Percentiles rank a stretch among this genome's conserved stretches.
Conservation (phyloP, 2,329 filamentous ascomycete genomes). For the Parastagonospora nodorum region DNA sequence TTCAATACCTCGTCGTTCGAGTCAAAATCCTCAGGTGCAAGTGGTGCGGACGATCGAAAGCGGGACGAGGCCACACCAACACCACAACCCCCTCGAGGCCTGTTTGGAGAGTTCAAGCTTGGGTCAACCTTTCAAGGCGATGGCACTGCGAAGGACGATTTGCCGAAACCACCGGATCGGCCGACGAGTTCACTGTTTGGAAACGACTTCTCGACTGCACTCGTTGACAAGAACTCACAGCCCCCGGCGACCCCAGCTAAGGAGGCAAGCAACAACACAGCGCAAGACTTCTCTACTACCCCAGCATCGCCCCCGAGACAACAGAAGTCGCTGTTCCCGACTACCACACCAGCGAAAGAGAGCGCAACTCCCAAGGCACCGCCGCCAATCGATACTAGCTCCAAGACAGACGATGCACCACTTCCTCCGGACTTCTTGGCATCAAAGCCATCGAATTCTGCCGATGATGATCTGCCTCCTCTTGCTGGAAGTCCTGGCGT, state of each 20-base stretch:
- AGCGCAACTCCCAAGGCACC: slow-evolving; percentile 36
- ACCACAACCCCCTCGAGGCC: slow-evolving; percentile 32
- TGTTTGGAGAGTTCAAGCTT: slow-evolving; percentile 63
- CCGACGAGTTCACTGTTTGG: slow-evolving; percentile 63
- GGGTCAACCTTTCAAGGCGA: slow-evolving; percentile 71
- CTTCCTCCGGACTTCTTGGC: slow-evolving; percentile 45
- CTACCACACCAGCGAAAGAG: slow-evolving; percentile 20
- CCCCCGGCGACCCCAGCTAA: slow-evolving; percentile 47
- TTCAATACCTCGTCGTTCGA: slow-evolving; percentile 37
- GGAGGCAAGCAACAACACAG: slow-evolving; percentile 38
- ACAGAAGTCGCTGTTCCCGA: slow-evolving; percentile 26
- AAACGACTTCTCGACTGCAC: slow-evolving; percentile 63
- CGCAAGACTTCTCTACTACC: slow-evolving; percentile 46
- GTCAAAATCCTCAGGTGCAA: slow-evolving; percentile 38
- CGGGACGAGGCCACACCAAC: slow-evolving; percentile 45
- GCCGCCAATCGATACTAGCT: slow-evolving; percentile 32
- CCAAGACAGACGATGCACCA: slow-evolving; percentile 42
- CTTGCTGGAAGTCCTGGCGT: slow-evolving; percentile 56
- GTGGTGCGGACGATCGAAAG: slow-evolving; percentile 31
- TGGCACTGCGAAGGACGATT: slow-evolving; percentile 64
- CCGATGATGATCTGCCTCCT: slow-evolving; percentile 49
- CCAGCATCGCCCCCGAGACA: slow-evolving; percentile 40
- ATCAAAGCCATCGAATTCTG: slow-evolving; percentile 34
- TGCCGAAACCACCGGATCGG: slow-evolving; percentile 55
- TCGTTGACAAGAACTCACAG: slow-evolving; percentile 51